phyloP scores from a whole-genome alignment of 2,329 filamentous ascomycete species.

The Diaporthe nobilis region DNA sequence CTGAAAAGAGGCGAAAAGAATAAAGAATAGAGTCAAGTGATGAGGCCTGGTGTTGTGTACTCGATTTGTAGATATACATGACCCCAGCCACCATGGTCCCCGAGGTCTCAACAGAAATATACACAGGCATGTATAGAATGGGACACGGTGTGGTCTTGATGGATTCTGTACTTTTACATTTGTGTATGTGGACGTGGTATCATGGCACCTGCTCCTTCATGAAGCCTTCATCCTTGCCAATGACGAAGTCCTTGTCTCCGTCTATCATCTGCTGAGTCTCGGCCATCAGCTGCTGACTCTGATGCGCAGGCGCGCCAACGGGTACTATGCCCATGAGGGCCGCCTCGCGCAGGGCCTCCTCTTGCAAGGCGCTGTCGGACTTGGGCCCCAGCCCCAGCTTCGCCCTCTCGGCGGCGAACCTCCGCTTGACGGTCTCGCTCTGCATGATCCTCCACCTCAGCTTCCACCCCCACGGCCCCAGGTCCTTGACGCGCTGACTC shows the following conservation, averaged over 20 bases:
- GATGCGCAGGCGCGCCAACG: background rate
- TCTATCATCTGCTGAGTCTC: constrained; percentile 57
- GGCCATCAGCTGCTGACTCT: constrained; percentile 51
- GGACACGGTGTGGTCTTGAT: background rate
- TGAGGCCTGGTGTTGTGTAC: background rate
- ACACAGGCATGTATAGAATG: constrained; percentile 8
- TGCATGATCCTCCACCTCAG: constrained; percentile 93
- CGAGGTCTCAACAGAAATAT: background rate
- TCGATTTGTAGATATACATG: constrained; percentile 9
- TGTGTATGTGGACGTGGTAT: background rate
- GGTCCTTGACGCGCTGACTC: constrained; percentile 82
- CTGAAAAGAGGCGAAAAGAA: background rate
- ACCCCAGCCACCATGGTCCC: background rate
- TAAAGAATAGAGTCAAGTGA: background rate
- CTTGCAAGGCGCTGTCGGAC: constrained; percentile 51
- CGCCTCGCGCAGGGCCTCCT: constrained; percentile 38
- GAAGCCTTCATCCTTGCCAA: constrained; percentile 47
- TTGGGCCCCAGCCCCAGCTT: constrained; percentile 74
- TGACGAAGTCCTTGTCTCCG: constrained; percentile 58
- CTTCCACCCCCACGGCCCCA: constrained; percentile 92
- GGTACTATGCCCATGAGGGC: background rate
- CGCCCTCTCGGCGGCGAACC: constrained; percentile 75
- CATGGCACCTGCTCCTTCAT: constrained; percentile 48
- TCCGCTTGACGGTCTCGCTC: constrained; percentile 73
- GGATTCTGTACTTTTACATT: background rate